These are phyloP conservation scores for Acacia melanoxylon DNA, from an alignment of 306 rosid genomes.

Conservation along the genomic window DNA sequence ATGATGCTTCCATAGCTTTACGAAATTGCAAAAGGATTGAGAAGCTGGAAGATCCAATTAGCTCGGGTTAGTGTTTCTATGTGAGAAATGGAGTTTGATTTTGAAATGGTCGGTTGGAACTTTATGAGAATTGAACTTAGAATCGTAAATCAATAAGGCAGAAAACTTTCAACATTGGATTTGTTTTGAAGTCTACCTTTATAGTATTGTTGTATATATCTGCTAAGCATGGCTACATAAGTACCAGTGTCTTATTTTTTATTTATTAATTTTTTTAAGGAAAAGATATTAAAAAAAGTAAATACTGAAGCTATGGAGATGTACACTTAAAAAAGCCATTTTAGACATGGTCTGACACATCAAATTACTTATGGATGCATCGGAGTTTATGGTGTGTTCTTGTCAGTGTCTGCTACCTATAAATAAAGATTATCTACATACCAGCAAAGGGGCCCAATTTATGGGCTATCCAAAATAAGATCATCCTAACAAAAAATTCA, in stretches of 20 bases:
- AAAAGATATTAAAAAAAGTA: neutral
- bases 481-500: neutral
- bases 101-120: neutral
- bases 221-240: neutral
- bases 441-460: neutral
- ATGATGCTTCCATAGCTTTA: constrained; percentile 59
- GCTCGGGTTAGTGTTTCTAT: constrained; percentile 60
- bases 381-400: neutral
- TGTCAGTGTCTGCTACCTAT: neutral
- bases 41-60: constrained; percentile 82
- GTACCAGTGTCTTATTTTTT: neutral
- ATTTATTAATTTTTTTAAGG: neutral
- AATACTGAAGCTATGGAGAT: neutral
- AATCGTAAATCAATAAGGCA: neutral
- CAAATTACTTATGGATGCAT: neutral
- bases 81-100: neutral
- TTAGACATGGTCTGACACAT: neutral
- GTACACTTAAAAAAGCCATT: neutral
- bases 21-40: constrained; percentile 85
- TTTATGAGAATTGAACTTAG: neutral
- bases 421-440: neutral
- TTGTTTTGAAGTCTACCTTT: neutral
- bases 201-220: neutral
- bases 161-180: neutral
- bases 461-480: neutral